These are phyloP conservation scores for Crassisporium funariophilum DNA, from an alignment of 768 basidiomycete species.

Conservation along the genomic window DNA sequence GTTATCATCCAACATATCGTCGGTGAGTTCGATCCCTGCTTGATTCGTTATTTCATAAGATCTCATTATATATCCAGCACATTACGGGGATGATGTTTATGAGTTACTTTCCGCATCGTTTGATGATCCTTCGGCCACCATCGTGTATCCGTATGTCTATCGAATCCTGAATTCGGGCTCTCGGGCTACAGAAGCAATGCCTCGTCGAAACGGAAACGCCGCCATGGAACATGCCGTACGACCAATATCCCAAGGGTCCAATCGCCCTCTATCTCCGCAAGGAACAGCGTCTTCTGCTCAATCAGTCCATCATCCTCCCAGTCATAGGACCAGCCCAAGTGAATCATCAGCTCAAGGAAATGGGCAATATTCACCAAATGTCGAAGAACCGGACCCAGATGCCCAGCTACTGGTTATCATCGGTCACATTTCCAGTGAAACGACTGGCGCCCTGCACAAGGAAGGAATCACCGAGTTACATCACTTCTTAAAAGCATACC, in stretches of 20 bases:
- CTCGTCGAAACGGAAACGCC: conserved; percentile 38
- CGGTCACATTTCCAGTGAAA: conserved; percentile 85
- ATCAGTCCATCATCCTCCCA: conserved; percentile 60
- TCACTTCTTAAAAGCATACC: conserved; percentile 89
- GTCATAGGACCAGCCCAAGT: conserved; percentile 70
- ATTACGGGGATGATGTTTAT: conserved; percentile 88
- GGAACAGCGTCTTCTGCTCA: conserved; percentile 53
- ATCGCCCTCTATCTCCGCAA: conserved; percentile 72
- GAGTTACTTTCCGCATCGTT: conserved; percentile 89
- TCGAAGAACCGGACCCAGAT: conserved; percentile 86
- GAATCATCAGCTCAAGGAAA: conserved; percentile 64
- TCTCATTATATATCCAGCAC: conserved; percentile 45
- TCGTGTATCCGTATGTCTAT: conserved; percentile 94
- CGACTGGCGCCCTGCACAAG: conserved; percentile 86
- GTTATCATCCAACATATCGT: conserved; percentile 97
- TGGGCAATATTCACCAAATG: conserved; percentile 50
- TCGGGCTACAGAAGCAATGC: conserved; percentile 32
- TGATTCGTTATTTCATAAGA: background rate
- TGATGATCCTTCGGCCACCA: conserved; percentile 96
- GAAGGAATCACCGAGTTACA: conserved; percentile 95
- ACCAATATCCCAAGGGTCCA: conserved; percentile 60
- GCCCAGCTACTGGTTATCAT: conserved; percentile 81
- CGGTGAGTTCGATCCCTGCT: conserved; percentile 54
- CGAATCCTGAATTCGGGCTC: conserved; percentile 79
- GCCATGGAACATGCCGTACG: conserved; percentile 41